phyloP scores from a whole-genome alignment of 208 protist species.

The Leishmania amazonensis region DNA sequence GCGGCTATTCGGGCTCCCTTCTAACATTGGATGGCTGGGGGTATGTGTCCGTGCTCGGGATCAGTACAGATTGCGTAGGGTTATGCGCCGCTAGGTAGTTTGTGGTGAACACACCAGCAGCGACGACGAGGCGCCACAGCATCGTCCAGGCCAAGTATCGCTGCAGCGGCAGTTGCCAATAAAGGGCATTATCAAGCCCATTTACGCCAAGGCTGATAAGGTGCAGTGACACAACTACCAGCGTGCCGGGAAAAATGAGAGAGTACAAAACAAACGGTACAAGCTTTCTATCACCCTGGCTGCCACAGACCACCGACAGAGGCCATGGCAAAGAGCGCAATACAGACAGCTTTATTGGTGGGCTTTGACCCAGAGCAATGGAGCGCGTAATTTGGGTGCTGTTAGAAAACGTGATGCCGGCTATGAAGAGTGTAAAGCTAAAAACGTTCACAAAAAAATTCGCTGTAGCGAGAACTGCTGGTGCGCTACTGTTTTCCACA shows the following conservation, averaged over 20 bases:
- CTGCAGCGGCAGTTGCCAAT: slow-evolving; percentile 44
- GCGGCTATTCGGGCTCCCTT: slow-evolving; percentile 2
- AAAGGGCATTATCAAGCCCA: slow-evolving; percentile 24
- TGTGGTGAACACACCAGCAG: slow-evolving; percentile 31
- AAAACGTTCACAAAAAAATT: slow-evolving; percentile 38
- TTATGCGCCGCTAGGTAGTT: slow-evolving; percentile 51
- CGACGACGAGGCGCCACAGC: slow-evolving; percentile 40
- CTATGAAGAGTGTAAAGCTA: slow-evolving; percentile 35
- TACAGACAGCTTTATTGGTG: slow-evolving; percentile 33
- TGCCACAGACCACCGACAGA: slow-evolving; percentile 36
- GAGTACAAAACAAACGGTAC: slow-evolving; percentile 42
- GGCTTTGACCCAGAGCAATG: slow-evolving; percentile 40
- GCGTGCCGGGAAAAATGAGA: slow-evolving; percentile 33
- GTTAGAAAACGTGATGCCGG: slow-evolving; percentile 35
- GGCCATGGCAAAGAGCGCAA: slow-evolving; percentile 41
- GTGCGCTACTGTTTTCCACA: slow-evolving; percentile 37
- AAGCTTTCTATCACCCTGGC: slow-evolving; percentile 35
- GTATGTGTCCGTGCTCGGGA: slow-evolving; percentile 20
- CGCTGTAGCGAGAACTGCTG: slow-evolving; percentile 31
- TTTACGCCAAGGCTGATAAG: slow-evolving; percentile 30
- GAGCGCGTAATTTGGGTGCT: slow-evolving; percentile 42
- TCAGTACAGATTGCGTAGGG: slow-evolving; percentile 42
- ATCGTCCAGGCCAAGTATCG: slow-evolving; percentile 37
- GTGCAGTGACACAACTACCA: slow-evolving; percentile 31
- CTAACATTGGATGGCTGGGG: not conserved